These are phyloP conservation scores for Penicillium soppii DNA, from an alignment of 495 filamentous ascomycete species.

Conservation along the genomic window DNA sequence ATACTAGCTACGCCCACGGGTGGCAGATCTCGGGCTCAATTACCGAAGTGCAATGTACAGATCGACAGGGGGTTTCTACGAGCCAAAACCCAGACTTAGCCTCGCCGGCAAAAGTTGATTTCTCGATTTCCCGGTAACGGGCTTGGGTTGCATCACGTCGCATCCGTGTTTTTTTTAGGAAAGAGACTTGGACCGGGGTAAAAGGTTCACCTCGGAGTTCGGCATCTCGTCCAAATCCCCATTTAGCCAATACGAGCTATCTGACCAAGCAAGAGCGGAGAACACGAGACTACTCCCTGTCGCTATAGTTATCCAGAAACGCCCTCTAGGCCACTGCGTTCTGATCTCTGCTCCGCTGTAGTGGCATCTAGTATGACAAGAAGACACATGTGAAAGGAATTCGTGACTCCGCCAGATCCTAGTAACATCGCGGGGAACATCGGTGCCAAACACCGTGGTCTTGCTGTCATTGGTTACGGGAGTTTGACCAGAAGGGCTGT, in stretches of 20 bases:
- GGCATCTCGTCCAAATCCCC: neutral
- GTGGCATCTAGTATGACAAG: conserved; percentile 19
- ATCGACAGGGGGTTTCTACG: conserved; percentile 5
- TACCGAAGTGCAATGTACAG: conserved; percentile 4
- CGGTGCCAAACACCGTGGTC: neutral
- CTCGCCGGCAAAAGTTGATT: conserved; percentile 5
- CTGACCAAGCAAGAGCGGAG: conserved; percentile 1
- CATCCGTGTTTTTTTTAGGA: conserved; percentile 23
- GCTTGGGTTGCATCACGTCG: conserved; percentile 31
- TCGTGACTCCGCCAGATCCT: conserved; percentile 15
- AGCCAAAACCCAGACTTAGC: conserved; percentile 1
- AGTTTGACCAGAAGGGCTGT: conserved; percentile 24
- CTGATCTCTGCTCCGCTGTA: conserved; percentile 6
- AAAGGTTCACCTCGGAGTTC: conserved; percentile 19
- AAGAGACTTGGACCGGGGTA: conserved; percentile 17
- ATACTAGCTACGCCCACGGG: neutral
- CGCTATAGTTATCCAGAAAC: neutral
- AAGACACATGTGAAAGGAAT: conserved; percentile 25
- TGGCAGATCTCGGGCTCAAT: conserved; percentile 2
- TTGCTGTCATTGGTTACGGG: neutral
- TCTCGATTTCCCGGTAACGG: conserved; percentile 20
- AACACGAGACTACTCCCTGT: neutral
- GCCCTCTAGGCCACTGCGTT: conserved; percentile 16
- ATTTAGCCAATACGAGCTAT: neutral
- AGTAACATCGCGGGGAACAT: conserved; percentile 16